Evolutionary conservation across 208 protist species (phyloP), one percentile per base, ranked within the genome.

Genomic region (Porcisia deanei): DNA sequence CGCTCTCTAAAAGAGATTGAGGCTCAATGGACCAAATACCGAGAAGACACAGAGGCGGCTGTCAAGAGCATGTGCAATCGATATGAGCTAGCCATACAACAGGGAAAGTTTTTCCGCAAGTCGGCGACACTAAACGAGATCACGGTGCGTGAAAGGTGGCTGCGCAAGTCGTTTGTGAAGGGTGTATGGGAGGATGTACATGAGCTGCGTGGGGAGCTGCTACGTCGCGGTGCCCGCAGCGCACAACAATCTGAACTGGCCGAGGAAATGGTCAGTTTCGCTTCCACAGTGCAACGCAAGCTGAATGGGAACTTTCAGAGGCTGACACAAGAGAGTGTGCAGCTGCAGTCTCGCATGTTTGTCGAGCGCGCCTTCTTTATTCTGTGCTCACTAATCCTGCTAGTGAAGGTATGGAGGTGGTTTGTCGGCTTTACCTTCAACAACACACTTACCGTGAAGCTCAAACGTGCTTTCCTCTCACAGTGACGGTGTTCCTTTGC

Each of bases 111-210:
- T 83, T 95, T 97, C 70, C 78, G 90, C 22, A 95, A 96, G 79
- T 90, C 90, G n/a, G 75, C 90, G 30, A 86, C 85, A 47, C 75
- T 96, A 68, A 94, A 93, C 71, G 94, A 97, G 80, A 91, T 97
- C 59, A 96, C 90, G 18, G 91, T 88, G 75, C 82, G 91, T 8
- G 94, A 97, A 77, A 84, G 94, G 10, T 97, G 94, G 92, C 82
- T 97, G 60, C 88, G 94, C 59, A 96, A 95, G 84, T 83, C 83
- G 59, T 97, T 94, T 79, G 81, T 96, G 43, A 97, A 97, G 67
- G 87, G 83, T 1, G 76, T 96, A 2, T 97, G 94, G 92, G 91
- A 97, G 78, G 89, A 97, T 37, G 91, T 97, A 39, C 94, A 97
- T 74, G 94, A 97, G 77, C 76, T 96, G 57, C 86, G 94, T 18